Base-by-base conservation (phyloP, 768 basidiomycete species). In the Xanthoconium stramineum region DNA sequence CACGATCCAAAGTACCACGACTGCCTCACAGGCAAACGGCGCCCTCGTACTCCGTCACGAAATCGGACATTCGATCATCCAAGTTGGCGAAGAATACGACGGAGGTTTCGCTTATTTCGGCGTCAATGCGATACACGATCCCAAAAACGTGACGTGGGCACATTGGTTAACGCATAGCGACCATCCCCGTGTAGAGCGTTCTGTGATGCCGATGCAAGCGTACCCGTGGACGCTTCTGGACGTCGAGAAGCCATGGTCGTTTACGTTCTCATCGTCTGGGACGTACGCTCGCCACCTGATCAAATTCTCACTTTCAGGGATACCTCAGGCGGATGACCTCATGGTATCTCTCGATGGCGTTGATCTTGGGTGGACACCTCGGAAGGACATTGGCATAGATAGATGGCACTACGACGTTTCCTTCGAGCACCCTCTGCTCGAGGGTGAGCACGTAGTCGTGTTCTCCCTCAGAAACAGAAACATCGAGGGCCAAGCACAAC, bases 71-170 rank as follows among this genome's bases (percentile, higher is more conserved):
- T 89, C 87, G 24, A 82, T 91, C 47, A 88, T 91, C 61, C 74
- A 82, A 8, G 84, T 89, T 19, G 90, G 90, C 5, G 90, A 91
- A 71, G 89, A 91, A 72, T 91, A 92, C 65, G 90, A 91, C 60
- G 89, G 89, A 13, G 89, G 88, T 5, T 83, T 70, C 57, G 84
- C 76, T 4, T 92, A 91, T 68, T 88, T 79, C 61, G 89, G 89
- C 15, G 76, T 78, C 36, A 89, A 92, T 63, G 80, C 86, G 5
- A 76, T 77, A 29, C 72, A 79, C 44, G 68, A 83, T 58, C 61
- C 72, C 33, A 68, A 70, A 11, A 52, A 73, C 29, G 64, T 88
- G 30, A 79, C 85, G 8, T 92, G 90, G 90, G 68, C 75, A 0
- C 85, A 89, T 58, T 92, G 90, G 90, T 75, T 91, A 49, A 75